phyloP scores from a whole-genome alignment of 2,329 filamentous ascomycete genomes.

The Colletotrichum spaethianum region DNA sequence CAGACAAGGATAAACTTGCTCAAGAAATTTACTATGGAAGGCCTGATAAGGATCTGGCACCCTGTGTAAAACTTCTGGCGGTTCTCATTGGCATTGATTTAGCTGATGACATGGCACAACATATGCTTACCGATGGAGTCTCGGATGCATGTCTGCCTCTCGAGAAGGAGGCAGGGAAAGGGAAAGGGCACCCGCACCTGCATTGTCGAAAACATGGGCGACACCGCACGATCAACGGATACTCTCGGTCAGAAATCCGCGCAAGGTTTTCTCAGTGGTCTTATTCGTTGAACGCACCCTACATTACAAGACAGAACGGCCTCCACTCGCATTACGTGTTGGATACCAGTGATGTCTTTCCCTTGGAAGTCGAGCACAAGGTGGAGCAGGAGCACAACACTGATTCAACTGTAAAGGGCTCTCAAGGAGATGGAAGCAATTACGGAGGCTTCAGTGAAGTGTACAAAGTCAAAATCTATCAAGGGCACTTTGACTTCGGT shows the following conservation, averaged over 20 bases:
- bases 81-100: background rate
- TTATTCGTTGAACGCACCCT: conserved; percentile 13
- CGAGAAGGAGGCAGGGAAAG: fast-evolving
- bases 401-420: background rate
- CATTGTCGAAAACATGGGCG: background rate
- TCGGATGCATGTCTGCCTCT: conserved; percentile 20
- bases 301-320: background rate
- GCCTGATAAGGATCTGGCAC: background rate
- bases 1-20: background rate
- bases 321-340: conserved; percentile 20
- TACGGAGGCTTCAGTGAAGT: conserved; percentile 33
- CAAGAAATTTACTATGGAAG: background rate
- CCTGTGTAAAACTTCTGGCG: conserved; percentile 6
- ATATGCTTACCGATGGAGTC: background rate
- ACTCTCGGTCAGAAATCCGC: background rate
- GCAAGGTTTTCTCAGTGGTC: conserved; percentile 5
- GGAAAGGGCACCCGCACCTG: background rate
- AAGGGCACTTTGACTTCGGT: conserved; percentile 31
- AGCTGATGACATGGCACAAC: background rate
- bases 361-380: conserved; percentile 14
- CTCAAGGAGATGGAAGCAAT: background rate
- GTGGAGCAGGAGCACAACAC: conserved; percentile 4
- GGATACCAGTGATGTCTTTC: conserved; percentile 21
- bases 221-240: background rate
- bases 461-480: conserved; percentile 23